Evolutionary conservation across 2,329 filamentous ascomycete genomes (phyloP), one percentile per base, ranked within the genome.

Genomic region (Paraphoma sp.): DNA sequence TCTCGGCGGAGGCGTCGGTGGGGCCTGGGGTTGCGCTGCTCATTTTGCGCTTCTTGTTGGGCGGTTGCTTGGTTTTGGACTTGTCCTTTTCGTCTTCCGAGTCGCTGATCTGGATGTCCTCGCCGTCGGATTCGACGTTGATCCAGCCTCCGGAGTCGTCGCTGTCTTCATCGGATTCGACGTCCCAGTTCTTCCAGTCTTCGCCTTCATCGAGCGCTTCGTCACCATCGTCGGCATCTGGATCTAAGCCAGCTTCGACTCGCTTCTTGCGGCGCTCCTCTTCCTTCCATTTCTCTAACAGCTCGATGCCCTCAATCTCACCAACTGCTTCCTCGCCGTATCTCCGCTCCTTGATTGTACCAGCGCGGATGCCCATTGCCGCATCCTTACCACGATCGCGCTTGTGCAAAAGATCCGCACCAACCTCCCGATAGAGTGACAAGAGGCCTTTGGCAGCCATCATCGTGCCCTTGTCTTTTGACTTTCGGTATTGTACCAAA

Each of bases 391-490:
- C 95, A 67, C 95, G 87, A 73, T 97, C 95, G 71, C 90, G 87
- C 82, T 92, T 96, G 78, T 89, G 90, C 57, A 99, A 81, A 80
- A 98, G 86, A 64, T 96, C 91, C 0, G 95, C 92, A 36, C 90
- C 93, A 12, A 97, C 90, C 72, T 98, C 93, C 65, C 95, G 85
- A 81, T 96, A 99, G 6, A 99, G 83, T 23, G 92, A 92, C 42
- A 99, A 82, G 6, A 99, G 82, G 62, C 95, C 94, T 76, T 95
- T 94, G 12, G 94, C 93, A 7, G 95, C 95, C 95, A 99, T 98
- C 86, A 96, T 93, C n/a, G 95, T 91, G 57, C 94, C 93, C 82
- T 98, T 99, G 73, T 99, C 95, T 75, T 99, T 99, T 73, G 92
- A 96, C 82, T 96, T 97, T 58, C 92, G 87, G 79, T 99, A 98